These are phyloP conservation scores for Quercus agrifolia DNA, from an alignment of 306 rosid species.

Conservation along the genomic window DNA sequence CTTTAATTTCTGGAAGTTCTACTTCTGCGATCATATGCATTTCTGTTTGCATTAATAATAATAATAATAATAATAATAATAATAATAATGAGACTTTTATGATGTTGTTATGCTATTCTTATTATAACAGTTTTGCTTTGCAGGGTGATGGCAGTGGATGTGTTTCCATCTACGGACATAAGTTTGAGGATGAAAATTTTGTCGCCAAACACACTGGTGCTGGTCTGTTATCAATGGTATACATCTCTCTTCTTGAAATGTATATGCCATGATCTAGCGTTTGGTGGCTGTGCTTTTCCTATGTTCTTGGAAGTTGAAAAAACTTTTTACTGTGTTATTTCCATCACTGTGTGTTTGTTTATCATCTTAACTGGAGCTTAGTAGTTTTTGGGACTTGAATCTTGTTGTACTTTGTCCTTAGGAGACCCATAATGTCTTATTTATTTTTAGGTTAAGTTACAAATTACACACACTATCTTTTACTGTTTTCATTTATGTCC, in stretches of 20 bases:
- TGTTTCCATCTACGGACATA: conserved; percentile 84
- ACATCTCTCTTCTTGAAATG: conserved; percentile 5
- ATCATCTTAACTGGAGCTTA: not conserved
- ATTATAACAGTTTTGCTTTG: conserved; percentile 18
- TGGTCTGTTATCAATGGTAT: conserved; percentile 89
- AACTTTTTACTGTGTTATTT: not conserved
- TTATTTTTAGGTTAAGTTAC: not conserved
- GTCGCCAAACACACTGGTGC: conserved; percentile 98
- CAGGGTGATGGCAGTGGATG: conserved; percentile 99
- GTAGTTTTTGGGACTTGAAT: not conserved
- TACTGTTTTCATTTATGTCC: too few relatives aligned
- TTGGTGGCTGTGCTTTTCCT: not conserved
- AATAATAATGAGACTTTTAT: conserved; percentile 4
- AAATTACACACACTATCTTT: too few relatives aligned
- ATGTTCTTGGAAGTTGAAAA: not conserved
- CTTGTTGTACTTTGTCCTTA: not conserved
- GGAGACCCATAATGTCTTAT: not conserved
- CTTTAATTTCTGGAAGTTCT: not conserved
- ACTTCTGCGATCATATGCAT: not conserved
- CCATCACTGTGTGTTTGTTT: not conserved
- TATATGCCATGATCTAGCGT: not conserved
- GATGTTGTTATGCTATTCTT: not conserved
- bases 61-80: too few relatives aligned
- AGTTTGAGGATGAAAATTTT: conserved; percentile 89
- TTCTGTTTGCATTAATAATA: not conserved